Conservation (phyloP, 768 basidiomycete genomes). For the Pleurotus tuoliensis region DNA sequence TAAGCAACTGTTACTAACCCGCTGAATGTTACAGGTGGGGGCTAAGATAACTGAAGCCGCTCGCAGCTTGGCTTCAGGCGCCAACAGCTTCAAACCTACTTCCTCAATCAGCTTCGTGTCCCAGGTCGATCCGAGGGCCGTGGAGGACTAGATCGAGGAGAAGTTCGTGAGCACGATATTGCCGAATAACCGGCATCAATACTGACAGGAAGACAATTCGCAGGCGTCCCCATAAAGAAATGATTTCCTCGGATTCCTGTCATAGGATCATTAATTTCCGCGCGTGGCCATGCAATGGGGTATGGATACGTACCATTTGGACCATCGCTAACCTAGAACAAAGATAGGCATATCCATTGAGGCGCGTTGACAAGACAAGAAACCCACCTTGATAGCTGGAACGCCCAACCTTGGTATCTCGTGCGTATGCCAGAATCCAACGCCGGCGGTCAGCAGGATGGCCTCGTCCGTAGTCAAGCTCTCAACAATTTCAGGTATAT, state of each 20-base stretch:
- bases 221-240: constrained; percentile 79
- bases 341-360: neutral
- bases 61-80: constrained; percentile 66
- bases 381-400: constrained; percentile 62
- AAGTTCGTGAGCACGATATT: too few species aligned
- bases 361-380: neutral
- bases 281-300: neutral
- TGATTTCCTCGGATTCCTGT: constrained; percentile 53
- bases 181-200: too few species aligned
- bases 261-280: neutral
- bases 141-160: constrained; percentile 42
- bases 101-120: constrained; percentile 61
- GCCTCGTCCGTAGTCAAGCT: constrained; percentile 71
- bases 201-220: constrained; percentile 66
- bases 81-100: constrained; percentile 62
- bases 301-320: constrained; percentile 53
- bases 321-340: constrained; percentile 64
- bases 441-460: constrained; percentile 66
- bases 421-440: constrained; percentile 77
- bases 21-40: constrained; percentile 83
- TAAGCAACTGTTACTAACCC: constrained; percentile 35
- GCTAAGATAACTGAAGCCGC: constrained; percentile 69
- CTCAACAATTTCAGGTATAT: constrained; percentile 59
- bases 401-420: constrained; percentile 61
- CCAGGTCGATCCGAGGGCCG: constrained; percentile 74